Percentiles rank a stretch among this genome's conserved stretches.
Conservation (phyloP, 768 basidiomycete species). For the Saitozyma sp. region DNA sequence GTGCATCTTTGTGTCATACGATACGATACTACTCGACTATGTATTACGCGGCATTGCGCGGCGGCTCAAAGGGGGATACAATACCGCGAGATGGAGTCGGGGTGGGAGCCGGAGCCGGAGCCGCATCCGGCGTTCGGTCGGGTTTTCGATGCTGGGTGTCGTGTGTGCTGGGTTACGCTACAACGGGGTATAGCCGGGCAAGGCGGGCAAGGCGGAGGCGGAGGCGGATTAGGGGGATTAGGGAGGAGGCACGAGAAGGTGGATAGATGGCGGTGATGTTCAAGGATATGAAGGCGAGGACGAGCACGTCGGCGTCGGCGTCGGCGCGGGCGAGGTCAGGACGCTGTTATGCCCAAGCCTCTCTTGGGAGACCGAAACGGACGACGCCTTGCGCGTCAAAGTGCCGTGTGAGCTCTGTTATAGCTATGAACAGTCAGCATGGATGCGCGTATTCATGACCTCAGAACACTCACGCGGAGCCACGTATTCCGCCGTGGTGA, state of each 20-base stretch:
- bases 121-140: too few species aligned
- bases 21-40: too few species aligned
- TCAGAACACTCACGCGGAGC: slow-evolving; percentile 66
- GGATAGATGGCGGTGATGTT: neutral
- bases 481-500: slow-evolving; percentile 69
- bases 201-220: neutral
- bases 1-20: too few species aligned
- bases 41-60: too few species aligned
- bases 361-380: slow-evolving; percentile 38
- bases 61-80: too few species aligned
- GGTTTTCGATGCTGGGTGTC: too few species aligned
- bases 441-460: neutral
- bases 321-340: neutral
- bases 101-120: too few species aligned
- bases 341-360: neutral
- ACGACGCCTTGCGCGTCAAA: slow-evolving; percentile 62
- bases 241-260: neutral
- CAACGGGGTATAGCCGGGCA: too few species aligned
- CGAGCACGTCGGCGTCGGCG: neutral
- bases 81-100: too few species aligned
- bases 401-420: slow-evolving; percentile 61
- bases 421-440: slow-evolving; percentile 13
- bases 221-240: neutral
- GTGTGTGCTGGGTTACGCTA: too few species aligned
- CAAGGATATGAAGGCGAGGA: neutral